Base-by-base conservation (phyloP, 148 eudicot species). In the Camellia sinensis region DNA sequence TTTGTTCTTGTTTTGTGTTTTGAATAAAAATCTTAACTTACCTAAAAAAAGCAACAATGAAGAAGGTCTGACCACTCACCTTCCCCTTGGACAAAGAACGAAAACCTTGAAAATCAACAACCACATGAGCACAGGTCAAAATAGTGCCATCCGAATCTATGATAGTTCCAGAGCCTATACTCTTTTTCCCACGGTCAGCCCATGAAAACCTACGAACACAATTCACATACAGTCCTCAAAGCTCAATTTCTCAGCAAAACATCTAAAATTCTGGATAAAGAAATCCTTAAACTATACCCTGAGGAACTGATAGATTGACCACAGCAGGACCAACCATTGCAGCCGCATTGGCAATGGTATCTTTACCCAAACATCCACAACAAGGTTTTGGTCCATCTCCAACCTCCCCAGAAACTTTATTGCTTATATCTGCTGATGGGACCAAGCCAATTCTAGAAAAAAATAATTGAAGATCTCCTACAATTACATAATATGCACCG, bases 301-400 rank as follows among this genome's bases (percentile, higher is more conserved):
- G 85, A 13, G 92, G 93, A 65, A 92, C 97, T 50, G 97, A 90
- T 70, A 95, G 75, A 85, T 93, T 93, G 79, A 95, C 97, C 52
- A 95, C 97, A 82, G 99, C 94, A 73, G 97, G 93, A 81, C 97
- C 90, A 85, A 93, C 92, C 86, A 80, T 89, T 77, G 99, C 94
- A 85, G 97, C 94, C 45, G 98, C 98, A 85, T 94, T 87, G 50
- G 94, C 93, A 80, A 94, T 89, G 75, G 93, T 87, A 75, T 94
- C 94, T 74, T 89, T 87, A 61, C 91, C 90, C 71, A 92, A 84
- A 81, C 93, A 92, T 78, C 81, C 87, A 61, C 86, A 86, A 74
- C 88, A 83, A 80, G 86, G 85, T 74, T 82, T 87, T 5, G 89
- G 80, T 43, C 84, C 89, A 80, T 83, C 90, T 77, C 82, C 84